Evolutionary conservation across 1,139 yeast species (phyloP), one percentile per base, ranked within the genome.

Genomic region (Nakaseomyces bracarensis): DNA sequence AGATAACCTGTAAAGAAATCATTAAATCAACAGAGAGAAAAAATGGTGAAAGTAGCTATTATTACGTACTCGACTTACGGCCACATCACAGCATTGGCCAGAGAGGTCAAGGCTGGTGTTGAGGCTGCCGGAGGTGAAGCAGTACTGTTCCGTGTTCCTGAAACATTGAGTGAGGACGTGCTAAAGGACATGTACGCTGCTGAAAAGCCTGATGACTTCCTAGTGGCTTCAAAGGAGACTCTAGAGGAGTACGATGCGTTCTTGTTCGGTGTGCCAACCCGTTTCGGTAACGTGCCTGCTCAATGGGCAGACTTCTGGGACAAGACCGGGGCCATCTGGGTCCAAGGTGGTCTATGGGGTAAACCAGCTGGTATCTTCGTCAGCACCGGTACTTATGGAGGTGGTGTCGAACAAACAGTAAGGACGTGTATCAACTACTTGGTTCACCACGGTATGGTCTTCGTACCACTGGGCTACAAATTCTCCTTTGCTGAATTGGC

Each of bases 251-350:
- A 75, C 61, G 82, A 78, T 53, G 81, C 79, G 19, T 75, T 74
- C 64, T 52, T 78, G 47, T 74, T 78, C 46, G 84, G 84, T 52
- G 62, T 77, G 43, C 83, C 84, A 48, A 77, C 83, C 43, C 70
- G 83, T 54, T 78, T 58, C 55, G 83, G 83, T 53, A 70, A 69
- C 58, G 66, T 70, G 58, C 82, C 83, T 31, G 76, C 77, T 38
- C 84, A 78, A 64, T 74, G 76, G 72, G 72, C 74, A 54, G 62
- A 77, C 2, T 77, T 76, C 66, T 74, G 79, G 79, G 82, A 76
- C 54, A 60, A 69, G 43, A 75, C 82, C 40, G 77, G 79, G 48
- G 73, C 72, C 18, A 66, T 76, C 47, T 78, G 84, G 84, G 78
- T 75, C 36, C 39, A 53, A 23, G 82, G 82, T 48, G 69, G 72